These are phyloP conservation scores for Tetrahymena malaccensis DNA, from an alignment of 73 alveolate genomes.

Conservation along the genomic window DNA sequence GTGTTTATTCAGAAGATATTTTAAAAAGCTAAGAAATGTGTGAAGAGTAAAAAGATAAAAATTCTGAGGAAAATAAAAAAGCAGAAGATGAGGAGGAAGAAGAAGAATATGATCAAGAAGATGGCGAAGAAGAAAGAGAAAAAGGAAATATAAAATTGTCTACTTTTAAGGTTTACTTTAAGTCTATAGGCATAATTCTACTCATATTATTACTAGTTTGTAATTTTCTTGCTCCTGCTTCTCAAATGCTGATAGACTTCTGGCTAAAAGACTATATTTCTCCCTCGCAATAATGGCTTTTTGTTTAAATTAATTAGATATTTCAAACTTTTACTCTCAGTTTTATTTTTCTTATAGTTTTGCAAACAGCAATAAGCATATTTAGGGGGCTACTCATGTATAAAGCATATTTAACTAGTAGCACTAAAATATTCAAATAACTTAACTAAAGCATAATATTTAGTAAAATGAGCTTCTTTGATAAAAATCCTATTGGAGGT, in stretches of 20 bases:
- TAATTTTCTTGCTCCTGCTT: not conserved
- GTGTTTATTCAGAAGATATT: not conserved
- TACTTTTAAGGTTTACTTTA: conserved; percentile 7
- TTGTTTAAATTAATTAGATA: not conserved
- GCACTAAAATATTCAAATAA: conserved; percentile 8
- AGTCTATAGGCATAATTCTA: not conserved
- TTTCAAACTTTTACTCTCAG: not conserved
- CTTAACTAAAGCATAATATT: conserved; percentile 5
- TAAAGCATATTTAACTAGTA: not conserved
- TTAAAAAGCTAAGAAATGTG: not conserved
- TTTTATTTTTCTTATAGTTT: not conserved
- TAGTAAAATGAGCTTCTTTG: conserved; percentile 23
- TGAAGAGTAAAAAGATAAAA: not conserved
- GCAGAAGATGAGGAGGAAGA: not conserved
- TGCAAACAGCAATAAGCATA: not conserved
- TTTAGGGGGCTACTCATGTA: not conserved
- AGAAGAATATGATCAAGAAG: not conserved
- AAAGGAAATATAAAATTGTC: conserved; percentile 26
- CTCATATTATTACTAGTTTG: not conserved
- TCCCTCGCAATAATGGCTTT: not conserved
- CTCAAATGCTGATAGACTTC: conserved; percentile 10
- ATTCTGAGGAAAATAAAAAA: not conserved
- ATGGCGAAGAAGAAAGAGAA: conserved; percentile 46
- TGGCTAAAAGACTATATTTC: conserved; percentile 26
- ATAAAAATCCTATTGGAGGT: conserved; percentile 24